A percentile compares a stretch with the other conserved stretches of the same genome.
Evolutionary conservation across 2,329 filamentous ascomycete genomes (phyloP).

Genomic region (Microdochium bolleyi): DNA sequence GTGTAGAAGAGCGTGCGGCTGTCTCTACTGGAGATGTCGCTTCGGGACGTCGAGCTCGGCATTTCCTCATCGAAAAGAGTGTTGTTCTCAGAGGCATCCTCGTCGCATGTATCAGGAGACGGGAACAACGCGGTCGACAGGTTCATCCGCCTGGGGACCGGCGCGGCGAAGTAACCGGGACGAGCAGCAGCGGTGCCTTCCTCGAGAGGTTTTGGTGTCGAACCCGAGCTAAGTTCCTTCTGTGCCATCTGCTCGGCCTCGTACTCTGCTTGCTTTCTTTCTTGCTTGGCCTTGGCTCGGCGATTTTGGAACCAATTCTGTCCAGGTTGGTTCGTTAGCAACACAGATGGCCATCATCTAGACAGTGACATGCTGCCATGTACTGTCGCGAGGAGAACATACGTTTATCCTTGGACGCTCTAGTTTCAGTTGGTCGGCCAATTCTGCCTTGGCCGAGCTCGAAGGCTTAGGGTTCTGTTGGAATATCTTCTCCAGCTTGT

Average conservation of each 20-base stretch:
- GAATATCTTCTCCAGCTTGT: slow-evolving; percentile 57
- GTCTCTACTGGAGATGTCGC: not conserved
- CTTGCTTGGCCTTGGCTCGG: slow-evolving; percentile 57
- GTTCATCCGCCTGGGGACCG: slow-evolving; percentile 10
- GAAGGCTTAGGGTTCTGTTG: slow-evolving; percentile 57
- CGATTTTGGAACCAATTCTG: slow-evolving; percentile 66
- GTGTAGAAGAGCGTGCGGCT: not conserved
- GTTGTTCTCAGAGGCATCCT: not conserved
- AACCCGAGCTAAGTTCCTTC: slow-evolving; percentile 14
- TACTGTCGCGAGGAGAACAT: slow-evolving; percentile 10
- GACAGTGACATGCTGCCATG: not conserved
- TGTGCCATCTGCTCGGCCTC: slow-evolving; percentile 34
- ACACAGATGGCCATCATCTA: not conserved
- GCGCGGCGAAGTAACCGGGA: slow-evolving; percentile 23
- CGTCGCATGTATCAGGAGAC: not conserved
- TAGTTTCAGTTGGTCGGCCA: slow-evolving; percentile 54
- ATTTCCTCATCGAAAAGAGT: not conserved
- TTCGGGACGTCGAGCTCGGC: not conserved
- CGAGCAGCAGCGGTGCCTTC: slow-evolving; percentile 14
- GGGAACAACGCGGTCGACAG: not conserved
- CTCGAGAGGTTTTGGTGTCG: slow-evolving; percentile 24
- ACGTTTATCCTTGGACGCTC: slow-evolving; percentile 59
- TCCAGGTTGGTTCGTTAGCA: slow-evolving; percentile 17
- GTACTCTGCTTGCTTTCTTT: slow-evolving; percentile 45
- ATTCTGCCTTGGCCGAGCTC: slow-evolving; percentile 51